Evolutionary conservation across 305 asterid species (phyloP).

Genomic region (Fraxinus angustifolia): DNA sequence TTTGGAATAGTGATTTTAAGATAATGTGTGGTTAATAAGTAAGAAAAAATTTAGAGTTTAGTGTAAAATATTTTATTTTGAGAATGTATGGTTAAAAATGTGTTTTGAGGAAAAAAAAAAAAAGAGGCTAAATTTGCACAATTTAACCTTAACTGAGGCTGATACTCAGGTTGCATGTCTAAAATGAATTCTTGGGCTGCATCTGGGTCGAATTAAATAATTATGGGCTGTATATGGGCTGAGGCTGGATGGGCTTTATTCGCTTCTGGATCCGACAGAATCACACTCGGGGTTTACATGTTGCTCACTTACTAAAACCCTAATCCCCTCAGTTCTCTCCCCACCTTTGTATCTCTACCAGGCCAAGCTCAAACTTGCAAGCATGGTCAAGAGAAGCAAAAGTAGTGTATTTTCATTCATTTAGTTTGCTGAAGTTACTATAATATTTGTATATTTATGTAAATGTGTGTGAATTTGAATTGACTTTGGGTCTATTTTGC

Average conservation of each 20-base stretch:
- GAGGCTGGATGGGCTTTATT: too few relatives aligned
- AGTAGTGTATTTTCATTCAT: constrained; percentile 20
- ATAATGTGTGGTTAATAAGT: too few relatives aligned
- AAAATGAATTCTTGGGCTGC: not conserved
- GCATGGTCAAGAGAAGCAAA: constrained; percentile 50
- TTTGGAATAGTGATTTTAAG: too few relatives aligned
- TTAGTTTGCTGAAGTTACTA: not conserved
- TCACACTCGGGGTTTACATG: not conserved
- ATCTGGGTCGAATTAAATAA: too few relatives aligned
- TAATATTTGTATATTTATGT: not conserved
- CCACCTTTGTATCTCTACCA: not conserved
- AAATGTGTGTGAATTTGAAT: not conserved
- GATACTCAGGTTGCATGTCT: not conserved
- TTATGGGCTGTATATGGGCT: too few relatives aligned
- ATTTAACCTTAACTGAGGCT: not conserved
- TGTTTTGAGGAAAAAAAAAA: too few relatives aligned
- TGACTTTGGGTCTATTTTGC: not conserved
- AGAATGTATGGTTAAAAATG: too few relatives aligned
- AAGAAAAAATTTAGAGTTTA: too few relatives aligned
- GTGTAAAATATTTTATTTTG: too few relatives aligned
- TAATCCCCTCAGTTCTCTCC: not conserved
- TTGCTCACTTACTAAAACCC: not conserved
- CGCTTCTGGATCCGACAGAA: not conserved
- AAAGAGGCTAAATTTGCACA: not conserved
- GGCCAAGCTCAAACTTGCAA: not conserved